Base-by-base conservation (phyloP, 2,329 filamentous ascomycete genomes). In the Torrubiellomyces zombiae region DNA sequence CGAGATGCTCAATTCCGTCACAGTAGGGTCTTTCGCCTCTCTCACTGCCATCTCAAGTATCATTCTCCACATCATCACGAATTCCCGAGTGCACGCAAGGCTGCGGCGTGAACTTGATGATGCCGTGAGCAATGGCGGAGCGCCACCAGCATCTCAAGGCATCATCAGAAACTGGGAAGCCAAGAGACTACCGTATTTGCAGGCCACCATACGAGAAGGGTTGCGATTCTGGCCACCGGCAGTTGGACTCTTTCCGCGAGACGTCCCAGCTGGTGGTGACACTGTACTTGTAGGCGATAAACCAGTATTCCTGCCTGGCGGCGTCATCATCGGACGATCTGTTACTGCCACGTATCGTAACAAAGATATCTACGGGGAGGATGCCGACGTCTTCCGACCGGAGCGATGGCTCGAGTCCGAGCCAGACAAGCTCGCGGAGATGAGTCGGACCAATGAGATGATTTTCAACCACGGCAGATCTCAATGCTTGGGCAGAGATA, bases 1-100 rank as follows among this genome's bases (percentile, higher is more conserved):
- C 5, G 48, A 51, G 17, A 43, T 44, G 1, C 30, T 50, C 0
- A 40, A 49, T 11, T 45, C 38, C 21, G 35, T 47, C 13, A 32
- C 43, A 8, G 67, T 65, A 0, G 67, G 67, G 2, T 63, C 63
- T 1, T 67, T 72, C 32, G 69, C 64, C 6, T 41, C 42, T 3
- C 43, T 51, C 1, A 44, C 38, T 0, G 42, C 39, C 2, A 44
- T 57, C 16, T 56, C 65, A 2, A 48, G 56, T 9, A 59, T 54
- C 1, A 32, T 72, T 23, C 50, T 70, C 9, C 56, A 63, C 35
- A 42, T 72, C 24, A 51, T 62, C 5, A 62, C 55, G 1, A 59
- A 55, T 18, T 62, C 63, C 0, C 43, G 47, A 0, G 51, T 60
- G 0, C 60, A 64, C 26, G 24, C 35, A 3, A 55, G 52, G 4